A percentile compares a stretch with the other conserved stretches of the same genome.
Evolutionary conservation across 2,329 filamentous ascomycete genomes (phyloP).

Genomic region (Curvularia sp.): DNA sequence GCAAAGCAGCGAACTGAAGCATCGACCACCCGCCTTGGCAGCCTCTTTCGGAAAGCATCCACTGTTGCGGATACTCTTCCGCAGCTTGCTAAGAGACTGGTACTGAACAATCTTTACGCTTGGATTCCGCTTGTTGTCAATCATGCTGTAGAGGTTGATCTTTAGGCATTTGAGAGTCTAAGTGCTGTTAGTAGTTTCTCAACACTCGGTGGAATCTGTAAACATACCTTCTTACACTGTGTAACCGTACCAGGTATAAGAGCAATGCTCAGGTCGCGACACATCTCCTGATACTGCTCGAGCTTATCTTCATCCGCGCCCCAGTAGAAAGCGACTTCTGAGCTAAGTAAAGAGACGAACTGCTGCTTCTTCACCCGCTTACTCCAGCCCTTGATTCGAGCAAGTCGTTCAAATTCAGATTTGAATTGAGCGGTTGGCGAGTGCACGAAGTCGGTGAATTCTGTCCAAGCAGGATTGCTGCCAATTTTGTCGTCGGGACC

Average conservation of each 20-base stretch:
- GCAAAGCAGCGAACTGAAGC: constrained; percentile 27
- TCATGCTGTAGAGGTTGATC: constrained; percentile 37
- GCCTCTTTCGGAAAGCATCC: constrained; percentile 27
- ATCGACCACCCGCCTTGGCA: constrained; percentile 35
- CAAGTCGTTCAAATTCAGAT: constrained; percentile 31
- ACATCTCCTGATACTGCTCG: constrained; percentile 37
- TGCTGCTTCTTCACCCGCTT: constrained; percentile 1
- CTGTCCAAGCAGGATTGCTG: constrained; percentile 27
- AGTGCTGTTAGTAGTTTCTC: constrained; percentile 3
- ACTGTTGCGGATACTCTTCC: constrained; percentile 21
- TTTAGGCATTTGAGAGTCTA: constrained; percentile 30
- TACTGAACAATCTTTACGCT: constrained; percentile 21
- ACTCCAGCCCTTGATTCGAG: constrained; percentile 21
- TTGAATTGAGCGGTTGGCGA: constrained; percentile 25
- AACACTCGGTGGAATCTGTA: too few relatives aligned
- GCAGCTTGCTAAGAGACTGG: constrained; percentile 24
- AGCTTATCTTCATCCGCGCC: constrained; percentile 25
- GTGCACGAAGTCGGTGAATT: constrained; percentile 27
- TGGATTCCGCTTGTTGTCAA: constrained; percentile 36
- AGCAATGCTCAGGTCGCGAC: constrained; percentile 32
- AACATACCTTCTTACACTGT: constrained; percentile 37
- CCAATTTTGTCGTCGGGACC: background rate
- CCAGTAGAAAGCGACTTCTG: constrained; percentile 33
- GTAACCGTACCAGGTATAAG: constrained; percentile 29
- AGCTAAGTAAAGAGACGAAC: constrained; percentile 23